phyloP scores from a whole-genome alignment of 306 rosid species.

The Trifolium repens region DNA sequence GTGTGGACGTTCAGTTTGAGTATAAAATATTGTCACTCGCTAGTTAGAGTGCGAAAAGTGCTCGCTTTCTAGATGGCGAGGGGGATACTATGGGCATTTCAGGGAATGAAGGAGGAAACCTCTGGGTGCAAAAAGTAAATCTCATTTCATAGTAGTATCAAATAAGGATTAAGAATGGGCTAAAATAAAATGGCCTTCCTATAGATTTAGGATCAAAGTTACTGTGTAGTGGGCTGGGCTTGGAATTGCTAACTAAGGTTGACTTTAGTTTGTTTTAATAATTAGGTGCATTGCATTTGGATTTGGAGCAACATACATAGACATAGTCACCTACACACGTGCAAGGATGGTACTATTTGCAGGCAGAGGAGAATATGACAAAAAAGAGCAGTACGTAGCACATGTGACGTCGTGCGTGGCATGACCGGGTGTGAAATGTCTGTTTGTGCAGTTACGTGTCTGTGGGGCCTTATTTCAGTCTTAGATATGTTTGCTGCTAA shows the following conservation, averaged over 20 bases:
- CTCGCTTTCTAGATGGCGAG: too few relatives aligned
- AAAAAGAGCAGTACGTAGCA: conserved; percentile 38
- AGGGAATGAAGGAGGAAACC: too few relatives aligned
- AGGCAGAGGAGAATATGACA: conserved; percentile 28
- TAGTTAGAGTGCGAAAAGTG: too few relatives aligned
- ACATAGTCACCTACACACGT: conserved; percentile 41
- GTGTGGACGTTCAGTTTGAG: too few relatives aligned
- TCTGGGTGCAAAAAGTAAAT: too few relatives aligned
- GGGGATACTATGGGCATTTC: too few relatives aligned
- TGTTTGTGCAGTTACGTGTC: background rate
- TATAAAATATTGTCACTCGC: too few relatives aligned
- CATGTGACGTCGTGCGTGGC: conserved; percentile 54
- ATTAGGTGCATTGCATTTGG: background rate
- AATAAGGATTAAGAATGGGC: background rate
- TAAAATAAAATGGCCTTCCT: background rate
- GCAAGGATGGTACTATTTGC: conserved; percentile 26
- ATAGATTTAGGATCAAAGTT: background rate
- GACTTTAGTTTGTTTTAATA: conserved; percentile 18
- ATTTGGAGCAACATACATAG: too few relatives aligned
- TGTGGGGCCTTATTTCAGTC: conserved; percentile 36
- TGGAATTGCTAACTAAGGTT: conserved; percentile 11
- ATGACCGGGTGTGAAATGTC: conserved; percentile 39
- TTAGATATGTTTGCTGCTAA: background rate
- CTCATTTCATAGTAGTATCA: too few relatives aligned
- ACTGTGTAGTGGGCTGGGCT: conserved; percentile 9